phyloP scores from a whole-genome alignment of 345 rosid genomes.

The Dipteronia sinensis region DNA sequence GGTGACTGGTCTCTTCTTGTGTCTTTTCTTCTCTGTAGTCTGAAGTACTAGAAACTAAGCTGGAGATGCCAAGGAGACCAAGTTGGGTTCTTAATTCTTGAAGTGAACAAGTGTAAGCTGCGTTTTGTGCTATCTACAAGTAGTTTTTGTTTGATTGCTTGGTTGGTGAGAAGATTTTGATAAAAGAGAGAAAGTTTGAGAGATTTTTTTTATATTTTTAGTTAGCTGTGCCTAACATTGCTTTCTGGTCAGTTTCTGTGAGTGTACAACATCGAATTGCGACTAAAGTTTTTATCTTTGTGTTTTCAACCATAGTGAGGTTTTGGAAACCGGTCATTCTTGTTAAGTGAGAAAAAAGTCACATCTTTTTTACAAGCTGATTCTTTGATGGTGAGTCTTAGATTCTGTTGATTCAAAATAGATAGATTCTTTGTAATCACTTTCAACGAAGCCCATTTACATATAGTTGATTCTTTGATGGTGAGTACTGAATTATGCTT shows the following conservation, averaged over 20 bases:
- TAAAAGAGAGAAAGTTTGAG: not conserved
- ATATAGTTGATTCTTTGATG: not conserved
- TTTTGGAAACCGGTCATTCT: not conserved
- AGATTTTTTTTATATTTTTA: not conserved
- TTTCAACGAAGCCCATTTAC: not conserved
- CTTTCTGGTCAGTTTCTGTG: not conserved
- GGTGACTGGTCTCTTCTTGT: constrained; percentile 3
- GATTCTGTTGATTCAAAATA: not conserved
- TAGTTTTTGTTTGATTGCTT: not conserved
- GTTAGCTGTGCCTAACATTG: not conserved
- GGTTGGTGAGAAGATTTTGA: constrained; percentile 10
- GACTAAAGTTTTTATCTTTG: not conserved
- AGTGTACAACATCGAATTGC: not conserved
- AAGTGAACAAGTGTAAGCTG: constrained; percentile 28
- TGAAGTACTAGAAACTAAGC: constrained; percentile 7
- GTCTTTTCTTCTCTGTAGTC: not conserved
- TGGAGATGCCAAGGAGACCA: constrained; percentile 28
- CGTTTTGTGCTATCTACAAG: not conserved
- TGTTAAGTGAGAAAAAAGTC: not conserved
- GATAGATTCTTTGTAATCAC: not conserved
- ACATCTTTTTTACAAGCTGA: not conserved
- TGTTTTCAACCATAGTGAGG: not conserved
- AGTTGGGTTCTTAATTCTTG: constrained; percentile 23
- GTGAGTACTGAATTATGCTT: no score
- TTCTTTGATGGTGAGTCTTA: not conserved